Evolutionary conservation across 2,329 filamentous ascomycete species (phyloP).

Genomic region (Apiospora sp.): DNA sequence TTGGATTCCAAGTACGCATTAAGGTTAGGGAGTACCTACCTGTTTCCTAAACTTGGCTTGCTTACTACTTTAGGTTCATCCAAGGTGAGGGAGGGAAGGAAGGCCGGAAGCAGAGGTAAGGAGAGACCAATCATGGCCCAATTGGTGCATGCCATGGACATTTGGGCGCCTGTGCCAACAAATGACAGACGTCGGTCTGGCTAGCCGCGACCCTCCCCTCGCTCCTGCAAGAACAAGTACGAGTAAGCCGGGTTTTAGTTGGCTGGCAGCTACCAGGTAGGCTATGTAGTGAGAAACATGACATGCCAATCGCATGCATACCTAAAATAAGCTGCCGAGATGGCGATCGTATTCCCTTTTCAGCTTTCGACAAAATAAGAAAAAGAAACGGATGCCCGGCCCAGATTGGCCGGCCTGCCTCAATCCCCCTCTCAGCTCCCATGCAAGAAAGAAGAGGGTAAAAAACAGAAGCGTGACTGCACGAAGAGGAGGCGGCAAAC

Average conservation of each 20-base stretch:
- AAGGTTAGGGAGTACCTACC: too few relatives aligned
- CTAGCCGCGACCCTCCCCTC: not conserved
- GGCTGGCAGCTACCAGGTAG: not conserved
- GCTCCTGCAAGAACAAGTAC: not conserved
- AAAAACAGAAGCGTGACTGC: not conserved
- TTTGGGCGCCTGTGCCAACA: constrained; percentile 1
- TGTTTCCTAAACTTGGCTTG: too few relatives aligned
- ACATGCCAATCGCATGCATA: not conserved
- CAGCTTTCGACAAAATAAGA: not conserved
- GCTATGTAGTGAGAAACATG: not conserved
- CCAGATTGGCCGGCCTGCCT: not conserved
- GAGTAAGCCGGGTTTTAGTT: not conserved
- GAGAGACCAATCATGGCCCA: not conserved
- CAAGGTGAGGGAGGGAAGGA: not conserved
- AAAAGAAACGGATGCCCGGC: not conserved
- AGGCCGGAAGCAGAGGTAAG: not conserved
- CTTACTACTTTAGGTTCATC: too few relatives aligned
- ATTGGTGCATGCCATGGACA: not conserved
- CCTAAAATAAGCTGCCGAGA: not conserved
- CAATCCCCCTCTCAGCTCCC: not conserved
- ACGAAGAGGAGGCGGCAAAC: not conserved
- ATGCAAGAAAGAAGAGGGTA: not conserved
- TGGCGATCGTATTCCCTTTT: not conserved
- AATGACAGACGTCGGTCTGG: not conserved
- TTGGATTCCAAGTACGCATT: too few relatives aligned